phyloP scores from a whole-genome alignment of 805 yeast species.

The Pichia gijzeniarum region DNA sequence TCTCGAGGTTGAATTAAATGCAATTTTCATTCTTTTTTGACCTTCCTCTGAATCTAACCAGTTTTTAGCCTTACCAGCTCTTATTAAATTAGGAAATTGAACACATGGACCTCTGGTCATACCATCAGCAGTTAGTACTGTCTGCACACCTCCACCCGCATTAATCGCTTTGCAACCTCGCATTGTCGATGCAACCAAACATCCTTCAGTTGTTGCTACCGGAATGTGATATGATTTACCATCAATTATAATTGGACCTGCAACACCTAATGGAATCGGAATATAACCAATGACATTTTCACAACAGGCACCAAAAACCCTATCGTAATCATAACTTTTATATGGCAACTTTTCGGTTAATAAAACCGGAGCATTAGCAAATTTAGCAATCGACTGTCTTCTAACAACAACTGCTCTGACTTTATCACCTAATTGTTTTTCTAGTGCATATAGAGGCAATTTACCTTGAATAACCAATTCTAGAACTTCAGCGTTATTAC shows the following conservation, averaged over 20 bases:
- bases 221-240: constrained; percentile 87
- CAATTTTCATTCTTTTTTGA: constrained; percentile 69
- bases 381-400: constrained; percentile 81
- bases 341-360: constrained; percentile 71
- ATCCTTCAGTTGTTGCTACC: constrained; percentile 99
- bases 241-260: constrained; percentile 93
- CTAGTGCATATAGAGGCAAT: constrained; percentile 88
- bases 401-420: constrained; percentile 92
- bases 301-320: constrained; percentile 98
- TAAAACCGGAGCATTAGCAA: constrained; percentile 77
- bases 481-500: constrained; percentile 69
- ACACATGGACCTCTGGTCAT: constrained; percentile 99
- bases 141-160: constrained; percentile 91
- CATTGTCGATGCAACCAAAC: constrained; percentile 96
- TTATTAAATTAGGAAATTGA: constrained; percentile 66
- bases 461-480: constrained; percentile 66
- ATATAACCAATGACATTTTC: constrained; percentile 95
- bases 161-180: constrained; percentile 98
- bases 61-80: constrained; percentile 91
- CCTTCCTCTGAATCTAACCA: constrained; percentile 98
- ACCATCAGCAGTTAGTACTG: constrained; percentile 92
- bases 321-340: constrained; percentile 79
- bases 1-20: constrained; percentile 94
- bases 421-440: constrained; percentile 82
- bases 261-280: constrained; percentile 97